phyloP scores from a whole-genome alignment of 164 flowering plant genomes.

The Stephania japonica region DNA sequence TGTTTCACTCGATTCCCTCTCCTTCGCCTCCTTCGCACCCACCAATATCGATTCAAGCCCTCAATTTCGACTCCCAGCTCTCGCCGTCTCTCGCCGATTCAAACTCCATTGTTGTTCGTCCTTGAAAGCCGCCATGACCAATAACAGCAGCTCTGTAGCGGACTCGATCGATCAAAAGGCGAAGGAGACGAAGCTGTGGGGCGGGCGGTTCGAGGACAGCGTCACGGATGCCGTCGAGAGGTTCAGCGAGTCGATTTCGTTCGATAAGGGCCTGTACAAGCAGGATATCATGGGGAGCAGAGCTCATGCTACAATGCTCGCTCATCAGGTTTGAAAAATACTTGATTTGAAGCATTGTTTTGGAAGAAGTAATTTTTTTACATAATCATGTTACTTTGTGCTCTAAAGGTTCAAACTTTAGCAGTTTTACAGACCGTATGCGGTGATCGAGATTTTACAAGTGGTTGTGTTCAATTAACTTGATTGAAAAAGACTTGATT shows the following conservation, averaged over 20 bases:
- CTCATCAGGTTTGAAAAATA: constrained; percentile 56
- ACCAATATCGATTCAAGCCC: too few species aligned
- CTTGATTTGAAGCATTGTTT: background rate
- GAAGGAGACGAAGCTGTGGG: constrained; percentile 91
- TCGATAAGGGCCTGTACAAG: constrained; percentile 74
- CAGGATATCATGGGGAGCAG: constrained; percentile 87
- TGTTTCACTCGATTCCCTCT: too few species aligned
- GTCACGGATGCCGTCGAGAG: constrained; percentile 88
- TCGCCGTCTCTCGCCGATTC: too few species aligned
- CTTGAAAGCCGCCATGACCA: too few species aligned
- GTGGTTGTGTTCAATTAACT: too few species aligned
- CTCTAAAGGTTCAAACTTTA: background rate
- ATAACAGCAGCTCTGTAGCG: background rate
- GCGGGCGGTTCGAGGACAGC: constrained; percentile 88
- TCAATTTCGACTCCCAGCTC: too few species aligned
- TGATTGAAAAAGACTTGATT: too few species aligned
- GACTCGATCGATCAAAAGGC: background rate
- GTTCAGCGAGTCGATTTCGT: constrained; percentile 95
- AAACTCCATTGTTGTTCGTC: too few species aligned
- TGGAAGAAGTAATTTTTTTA: background rate
- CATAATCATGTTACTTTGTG: background rate
- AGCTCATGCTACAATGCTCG: constrained; percentile 97
- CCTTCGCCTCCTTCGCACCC: too few species aligned
- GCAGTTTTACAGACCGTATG: too few species aligned
- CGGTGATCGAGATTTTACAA: too few species aligned